Evolutionary conservation across 78 protist genomes (phyloP).

Genomic region (Dictyostelium intermedium): DNA sequence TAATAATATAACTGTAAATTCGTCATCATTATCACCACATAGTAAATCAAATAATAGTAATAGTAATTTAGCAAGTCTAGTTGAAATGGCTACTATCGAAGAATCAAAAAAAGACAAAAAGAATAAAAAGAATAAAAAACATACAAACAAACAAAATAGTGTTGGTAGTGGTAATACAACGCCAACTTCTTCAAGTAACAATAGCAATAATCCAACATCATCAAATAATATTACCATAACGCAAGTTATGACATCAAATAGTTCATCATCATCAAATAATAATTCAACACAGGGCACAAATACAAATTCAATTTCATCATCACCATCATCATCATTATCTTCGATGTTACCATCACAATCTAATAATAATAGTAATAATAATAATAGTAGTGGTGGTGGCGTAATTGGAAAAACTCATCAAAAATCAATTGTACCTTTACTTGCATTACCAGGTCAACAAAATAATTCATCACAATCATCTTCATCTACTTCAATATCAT

Average conservation of each 20-base stretch:
- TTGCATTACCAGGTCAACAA: not conserved
- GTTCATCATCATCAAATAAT: not conserved
- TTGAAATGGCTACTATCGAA: not conserved
- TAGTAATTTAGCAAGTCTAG: not conserved
- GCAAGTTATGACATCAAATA: not conserved
- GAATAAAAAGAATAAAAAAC: not conserved
- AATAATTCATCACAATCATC: not conserved
- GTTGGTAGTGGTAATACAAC: conserved; percentile 6
- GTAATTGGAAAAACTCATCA: not conserved
- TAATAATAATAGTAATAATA: not conserved
- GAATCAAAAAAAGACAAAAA: not conserved
- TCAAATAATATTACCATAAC: not conserved
- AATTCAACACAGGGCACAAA: not conserved
- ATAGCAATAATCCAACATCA: not conserved
- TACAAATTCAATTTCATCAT: not conserved
- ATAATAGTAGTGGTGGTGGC: not conserved
- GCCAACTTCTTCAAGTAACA: not conserved
- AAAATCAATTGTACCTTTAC: not conserved
- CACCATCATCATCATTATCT: not conserved
- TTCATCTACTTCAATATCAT: not conserved
- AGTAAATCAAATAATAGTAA: not conserved
- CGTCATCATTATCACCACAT: not conserved
- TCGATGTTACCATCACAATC: not conserved
- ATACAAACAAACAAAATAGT: not conserved
- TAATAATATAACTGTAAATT: not conserved